These are phyloP conservation scores for Pilasporangium apinafurcum DNA, from an alignment of 352 stramenopile genomes.

Conservation along the genomic window DNA sequence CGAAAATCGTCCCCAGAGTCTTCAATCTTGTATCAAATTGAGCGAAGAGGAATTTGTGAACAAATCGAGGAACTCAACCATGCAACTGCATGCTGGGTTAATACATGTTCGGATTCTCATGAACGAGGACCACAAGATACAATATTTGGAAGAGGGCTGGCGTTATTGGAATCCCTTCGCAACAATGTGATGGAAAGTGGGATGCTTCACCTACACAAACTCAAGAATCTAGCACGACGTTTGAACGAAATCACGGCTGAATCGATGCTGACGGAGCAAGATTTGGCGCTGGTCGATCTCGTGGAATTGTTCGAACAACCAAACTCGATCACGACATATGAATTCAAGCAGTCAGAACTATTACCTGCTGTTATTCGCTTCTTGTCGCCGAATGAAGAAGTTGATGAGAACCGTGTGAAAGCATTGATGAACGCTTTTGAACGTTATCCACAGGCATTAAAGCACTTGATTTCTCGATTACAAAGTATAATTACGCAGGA, in stretches of 20 bases:
- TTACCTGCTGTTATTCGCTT: slow-evolving; percentile 58
- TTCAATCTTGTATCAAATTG: slow-evolving; percentile 75
- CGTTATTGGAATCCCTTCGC: slow-evolving; percentile 47
- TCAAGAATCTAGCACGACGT: slow-evolving; percentile 63
- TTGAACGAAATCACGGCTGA: slow-evolving; percentile 31
- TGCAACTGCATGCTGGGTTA: slow-evolving; percentile 25
- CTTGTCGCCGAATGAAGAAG: slow-evolving; percentile 21
- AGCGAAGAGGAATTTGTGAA: slow-evolving; percentile 69
- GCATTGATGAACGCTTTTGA: slow-evolving; percentile 40
- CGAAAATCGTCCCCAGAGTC: slow-evolving; percentile 52
- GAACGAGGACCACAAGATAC: slow-evolving; percentile 15
- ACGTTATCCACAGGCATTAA: slow-evolving; percentile 35
- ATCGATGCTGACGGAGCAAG: slow-evolving; percentile 19
- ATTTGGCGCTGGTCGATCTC: slow-evolving; percentile 61
- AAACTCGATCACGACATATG: slow-evolving; percentile 75
- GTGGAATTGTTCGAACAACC: slow-evolving; percentile 72
- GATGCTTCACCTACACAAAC: slow-evolving; percentile 68
- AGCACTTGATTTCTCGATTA: slow-evolving; percentile 49
- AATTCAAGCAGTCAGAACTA: slow-evolving; percentile 80
- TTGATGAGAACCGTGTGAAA: slow-evolving; percentile 24
- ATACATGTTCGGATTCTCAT: slow-evolving; percentile 7
- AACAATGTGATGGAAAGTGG: slow-evolving; percentile 69
- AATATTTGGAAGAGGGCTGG: slow-evolving; percentile 47
- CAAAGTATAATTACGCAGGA: slow-evolving; percentile 76
- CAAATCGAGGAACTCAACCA: slow-evolving; percentile 62